phyloP scores from a whole-genome alignment of 768 basidiomycete genomes.

The Bullera alba region DNA sequence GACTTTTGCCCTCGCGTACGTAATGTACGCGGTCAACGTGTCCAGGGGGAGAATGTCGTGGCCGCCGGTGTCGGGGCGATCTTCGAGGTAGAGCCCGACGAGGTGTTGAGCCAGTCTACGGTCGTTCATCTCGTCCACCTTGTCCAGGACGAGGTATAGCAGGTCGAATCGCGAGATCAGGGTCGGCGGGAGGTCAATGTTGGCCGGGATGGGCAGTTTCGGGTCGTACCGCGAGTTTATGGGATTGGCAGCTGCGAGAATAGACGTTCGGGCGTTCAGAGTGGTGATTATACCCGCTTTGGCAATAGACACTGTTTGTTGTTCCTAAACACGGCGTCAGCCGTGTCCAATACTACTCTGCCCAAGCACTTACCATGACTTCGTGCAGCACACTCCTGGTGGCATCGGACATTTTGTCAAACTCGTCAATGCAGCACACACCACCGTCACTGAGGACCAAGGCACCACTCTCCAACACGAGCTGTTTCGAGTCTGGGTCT shows the following conservation, averaged over 20 bases:
- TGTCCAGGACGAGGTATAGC: conserved; percentile 89
- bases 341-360: neutral
- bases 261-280: conserved; percentile 91
- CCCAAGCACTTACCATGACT: conserved; percentile 48
- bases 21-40: conserved; percentile 87
- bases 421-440: conserved; percentile 97
- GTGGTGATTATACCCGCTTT: conserved; percentile 99
- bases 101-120: conserved; percentile 83
- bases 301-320: conserved; percentile 98
- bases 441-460: conserved; percentile 92
- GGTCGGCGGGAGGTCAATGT: conserved; percentile 95
- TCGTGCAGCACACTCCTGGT: conserved; percentile 52
- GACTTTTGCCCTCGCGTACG: conserved; percentile 78
- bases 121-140: conserved; percentile 82
- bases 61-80: conserved; percentile 61
- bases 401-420: conserved; percentile 56
- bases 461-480: conserved; percentile 94
- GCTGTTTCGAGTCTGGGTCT: conserved; percentile 95
- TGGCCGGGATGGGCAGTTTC: conserved; percentile 81
- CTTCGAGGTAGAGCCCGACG: conserved; percentile 88
- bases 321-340: conserved; percentile 60
- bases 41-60: conserved; percentile 75
- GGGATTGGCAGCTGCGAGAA: conserved; percentile 95
- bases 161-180: conserved; percentile 97
- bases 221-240: conserved; percentile 93